Evolutionary conservation across 2,329 filamentous ascomycete species (phyloP).

Genomic region (Diaporthe sp.): DNA sequence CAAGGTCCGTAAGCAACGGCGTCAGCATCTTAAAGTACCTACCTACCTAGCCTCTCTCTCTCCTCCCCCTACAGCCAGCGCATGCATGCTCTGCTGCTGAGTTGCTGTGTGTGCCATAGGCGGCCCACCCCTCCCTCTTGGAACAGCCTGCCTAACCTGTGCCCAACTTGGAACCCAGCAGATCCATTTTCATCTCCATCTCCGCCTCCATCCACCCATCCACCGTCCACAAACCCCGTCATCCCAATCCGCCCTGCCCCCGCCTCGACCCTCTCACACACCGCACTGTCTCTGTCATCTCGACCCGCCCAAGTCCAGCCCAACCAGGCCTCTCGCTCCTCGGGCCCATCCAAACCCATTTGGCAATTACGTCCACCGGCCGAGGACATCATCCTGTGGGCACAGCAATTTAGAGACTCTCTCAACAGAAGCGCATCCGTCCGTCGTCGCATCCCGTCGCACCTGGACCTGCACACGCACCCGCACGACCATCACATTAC

Average conservation of each 20-base stretch:
- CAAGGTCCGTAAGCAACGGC: not conserved
- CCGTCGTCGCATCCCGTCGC: conserved; percentile 22
- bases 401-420: conserved; percentile 22
- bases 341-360: conserved; percentile 28
- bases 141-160: conserved; percentile 18
- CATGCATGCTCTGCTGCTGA: not conserved
- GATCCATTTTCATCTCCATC: conserved; percentile 26
- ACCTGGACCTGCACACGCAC: not conserved
- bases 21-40: conserved; percentile 9
- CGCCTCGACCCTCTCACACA: conserved; percentile 29
- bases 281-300: conserved; percentile 27
- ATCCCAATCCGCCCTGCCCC: conserved; percentile 26
- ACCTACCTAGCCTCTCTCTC: not conserved
- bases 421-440: conserved; percentile 1
- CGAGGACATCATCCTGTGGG: conserved; percentile 22
- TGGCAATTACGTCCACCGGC: conserved; percentile 17
- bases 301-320: conserved; percentile 30
- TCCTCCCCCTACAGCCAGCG: not conserved
- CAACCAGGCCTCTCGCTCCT: conserved; percentile 19
- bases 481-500: conserved; percentile 14
- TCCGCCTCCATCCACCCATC: conserved; percentile 22
- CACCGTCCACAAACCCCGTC: conserved; percentile 22
- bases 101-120: not conserved
- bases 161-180: conserved; percentile 28
- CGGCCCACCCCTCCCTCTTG: not conserved